A percentile compares a stretch with the other conserved stretches of the same genome.
phyloP scores from a whole-genome alignment of 2,329 filamentous ascomycete species.

The Passalora sequoiae region DNA sequence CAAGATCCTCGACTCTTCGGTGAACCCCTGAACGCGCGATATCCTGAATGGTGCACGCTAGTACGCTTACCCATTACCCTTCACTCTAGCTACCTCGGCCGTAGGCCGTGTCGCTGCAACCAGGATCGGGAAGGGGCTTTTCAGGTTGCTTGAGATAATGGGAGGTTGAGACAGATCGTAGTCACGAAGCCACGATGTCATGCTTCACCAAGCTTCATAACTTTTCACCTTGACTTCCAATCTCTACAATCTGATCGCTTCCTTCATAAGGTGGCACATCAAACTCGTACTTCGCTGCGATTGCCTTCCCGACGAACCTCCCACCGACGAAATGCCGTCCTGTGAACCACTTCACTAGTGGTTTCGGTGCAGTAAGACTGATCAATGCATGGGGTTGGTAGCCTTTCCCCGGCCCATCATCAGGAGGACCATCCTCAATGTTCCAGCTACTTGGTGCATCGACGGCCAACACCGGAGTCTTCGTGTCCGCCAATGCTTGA shows the following conservation, averaged over 20 bases:
- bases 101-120: too few relatives aligned
- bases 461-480: conserved; percentile 75
- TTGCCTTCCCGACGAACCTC: conserved; percentile 71
- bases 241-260: conserved; percentile 82
- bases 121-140: too few relatives aligned
- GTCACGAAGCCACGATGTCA: too few relatives aligned
- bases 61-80: too few relatives aligned
- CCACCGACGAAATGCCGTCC: conserved; percentile 92
- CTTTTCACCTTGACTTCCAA: conserved; percentile 41
- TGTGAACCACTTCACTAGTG: conserved; percentile 73
- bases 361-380: conserved; percentile 90
- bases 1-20: too few relatives aligned
- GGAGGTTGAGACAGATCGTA: too few relatives aligned
- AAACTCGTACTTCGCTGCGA: conserved; percentile 81
- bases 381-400: conserved; percentile 79
- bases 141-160: too few relatives aligned
- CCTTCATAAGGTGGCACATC: conserved; percentile 79
- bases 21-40: too few relatives aligned
- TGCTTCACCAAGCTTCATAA: too few relatives aligned
- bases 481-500: conserved; percentile 64
- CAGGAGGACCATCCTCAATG: conserved; percentile 78
- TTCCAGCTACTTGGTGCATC: conserved; percentile 95
- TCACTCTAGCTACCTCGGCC: too few relatives aligned
- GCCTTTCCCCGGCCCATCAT: conserved; percentile 66
- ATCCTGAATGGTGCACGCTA: too few relatives aligned